phyloP scores from a whole-genome alignment of 2,329 filamentous ascomycete genomes.

The Geosmithia putterillii region DNA sequence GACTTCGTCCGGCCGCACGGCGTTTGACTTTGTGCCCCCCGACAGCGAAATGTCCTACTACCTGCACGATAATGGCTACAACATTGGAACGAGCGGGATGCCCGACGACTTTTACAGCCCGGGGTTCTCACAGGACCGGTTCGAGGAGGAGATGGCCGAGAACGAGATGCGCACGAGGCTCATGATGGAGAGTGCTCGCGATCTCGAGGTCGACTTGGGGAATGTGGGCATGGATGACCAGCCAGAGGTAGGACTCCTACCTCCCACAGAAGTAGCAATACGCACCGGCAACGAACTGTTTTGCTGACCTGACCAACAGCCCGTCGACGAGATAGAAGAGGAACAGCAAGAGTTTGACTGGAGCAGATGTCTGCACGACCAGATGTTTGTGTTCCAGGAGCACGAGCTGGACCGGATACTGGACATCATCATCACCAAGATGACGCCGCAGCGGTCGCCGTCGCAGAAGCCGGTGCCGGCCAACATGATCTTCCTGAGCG shows the following conservation, averaged over 20 bases:
- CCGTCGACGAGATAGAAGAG: conserved; percentile 70
- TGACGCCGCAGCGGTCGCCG: conserved; percentile 90
- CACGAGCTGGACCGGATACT: conserved; percentile 83
- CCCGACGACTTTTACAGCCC: conserved; percentile 88
- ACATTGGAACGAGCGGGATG: conserved; percentile 67
- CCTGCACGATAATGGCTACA: conserved; percentile 86
- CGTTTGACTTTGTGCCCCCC: conserved; percentile 88
- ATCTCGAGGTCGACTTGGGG: conserved; percentile 89
- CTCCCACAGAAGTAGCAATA: no score
- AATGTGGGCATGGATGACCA: conserved; percentile 94
- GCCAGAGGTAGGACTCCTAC: conserved; percentile 52
- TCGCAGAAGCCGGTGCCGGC: conserved; percentile 97
- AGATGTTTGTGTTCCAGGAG: conserved; percentile 99
- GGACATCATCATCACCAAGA: conserved; percentile 92
- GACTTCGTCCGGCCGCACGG: conserved; percentile 84
- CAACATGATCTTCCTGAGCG: conserved; percentile 92
- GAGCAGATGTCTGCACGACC: conserved; percentile 87
- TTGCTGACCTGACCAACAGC: conserved; percentile 26
- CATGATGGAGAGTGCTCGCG: conserved; percentile 99
- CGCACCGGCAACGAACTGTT: no score
- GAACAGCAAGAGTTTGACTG: conserved; percentile 93
- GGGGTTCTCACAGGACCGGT: conserved; percentile 82
- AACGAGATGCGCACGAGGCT: conserved; percentile 89
- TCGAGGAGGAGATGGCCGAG: conserved; percentile 95
- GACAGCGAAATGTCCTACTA: conserved; percentile 97